Base-by-base conservation (phyloP, 2,329 filamentous ascomycete species). In the Ceratocystiopsis brevicomis region DNA sequence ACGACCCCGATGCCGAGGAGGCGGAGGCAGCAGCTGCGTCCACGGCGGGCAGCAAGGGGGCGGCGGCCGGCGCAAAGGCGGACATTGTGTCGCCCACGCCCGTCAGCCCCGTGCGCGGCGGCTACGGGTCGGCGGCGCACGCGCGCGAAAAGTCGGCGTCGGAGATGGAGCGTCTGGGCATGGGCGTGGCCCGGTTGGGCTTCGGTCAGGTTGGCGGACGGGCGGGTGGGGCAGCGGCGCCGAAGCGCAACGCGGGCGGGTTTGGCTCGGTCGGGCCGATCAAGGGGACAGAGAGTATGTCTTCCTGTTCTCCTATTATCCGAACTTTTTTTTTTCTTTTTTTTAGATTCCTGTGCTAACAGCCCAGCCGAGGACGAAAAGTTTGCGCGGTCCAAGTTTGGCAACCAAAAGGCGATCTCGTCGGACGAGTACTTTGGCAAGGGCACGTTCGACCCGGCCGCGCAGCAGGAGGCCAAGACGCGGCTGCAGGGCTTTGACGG, bases 371-470 rank as follows among this genome's bases (percentile, higher is more conserved):
- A 95, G 45, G 78, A 80, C 44, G 76, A 95, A 54, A 77, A 75
- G 55, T 92, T 84, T 57, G 85, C 87, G 6, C 81, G 83, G 54
- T 67, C 73, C 56, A 94, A 94, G 61, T 98, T 98, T 55, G 88
- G 87, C 47, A 63, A 62, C 38, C 90, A 98, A 60, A 96, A 96
- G 68, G 83, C 83, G 53, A 98, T 98, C 52, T 95, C 86, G 0
- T 95, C 87, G 0, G 90, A 98, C 59, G 90, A 98, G 59, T 98
- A 93, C 69, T 98, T 98, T 57, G 86, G 88, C 54, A 88, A 90
- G 59, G 84, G 86, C 43, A 65, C 73, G 44, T 96, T 78, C 61
- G 87, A 98, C 57, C 77, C 87, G 35, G 69, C 69, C 44, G 75
- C 80, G 10, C 81, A 90, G 57, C 69, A 76, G 42, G 88, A 95